Evolutionary conservation across 306 rosid genomes (phyloP), one percentile per base, ranked within the genome.

Genomic region (Cucurbita argyrosperma): DNA sequence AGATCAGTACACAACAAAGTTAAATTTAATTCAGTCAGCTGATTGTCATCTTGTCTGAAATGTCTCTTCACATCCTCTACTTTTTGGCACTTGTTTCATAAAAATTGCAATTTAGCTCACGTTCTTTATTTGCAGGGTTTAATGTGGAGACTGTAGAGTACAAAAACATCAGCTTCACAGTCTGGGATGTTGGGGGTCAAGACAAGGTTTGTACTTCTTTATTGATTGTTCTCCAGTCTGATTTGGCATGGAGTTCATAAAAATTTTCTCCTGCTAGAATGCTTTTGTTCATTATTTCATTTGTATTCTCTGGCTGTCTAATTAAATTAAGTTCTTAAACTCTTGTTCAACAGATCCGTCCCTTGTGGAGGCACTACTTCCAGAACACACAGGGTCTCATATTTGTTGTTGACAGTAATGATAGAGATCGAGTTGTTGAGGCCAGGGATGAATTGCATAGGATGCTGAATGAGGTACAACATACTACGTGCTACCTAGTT

Each of bases 321-420:
- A 76, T 14, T 43, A 47, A 61, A 7, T 52, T 47, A n/a, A 39
- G 11, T 42, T 75, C 18, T 62, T 75, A 8, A 59, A 15, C 51
- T 1, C 71, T 55, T 77, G 43, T 51, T 78, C 51, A 45, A 76
- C 92, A 95, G 99, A 95, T 95, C 79, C 99, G 99, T 72, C 99
- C 99, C 63, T 71, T 95, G 91, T 95, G 99, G 99, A 95, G 99
- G 99, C 99, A 95, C 82, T 95, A 95, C 83, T 95, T 95, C 85
- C 99, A 95, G 83, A 95, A 95, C 91, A 95, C 99, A 10, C 99
- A 95, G 79, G 99, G 99, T 87, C 97, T 95, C 82, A 95, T 95
- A 12, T 95, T 95, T 72, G 99, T 95, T 74, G 99, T 95, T 67
- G 99, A 95, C 85, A 95, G 99, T 88, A 95, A 95, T 80, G 99